phyloP scores from a whole-genome alignment of 2,329 filamentous ascomycete genomes.

The Cordyceps fumosorosea region DNA sequence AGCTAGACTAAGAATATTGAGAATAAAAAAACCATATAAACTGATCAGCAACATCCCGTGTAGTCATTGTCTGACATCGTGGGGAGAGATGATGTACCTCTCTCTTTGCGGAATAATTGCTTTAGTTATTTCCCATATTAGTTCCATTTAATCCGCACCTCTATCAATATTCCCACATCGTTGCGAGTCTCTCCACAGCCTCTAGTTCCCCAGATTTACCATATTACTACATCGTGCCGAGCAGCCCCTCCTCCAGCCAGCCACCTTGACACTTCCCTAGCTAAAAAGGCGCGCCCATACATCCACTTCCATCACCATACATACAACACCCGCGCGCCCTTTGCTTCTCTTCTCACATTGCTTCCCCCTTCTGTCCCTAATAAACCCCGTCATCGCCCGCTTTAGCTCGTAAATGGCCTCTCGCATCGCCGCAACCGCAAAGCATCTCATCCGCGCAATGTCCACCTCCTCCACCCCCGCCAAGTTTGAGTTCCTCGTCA shows the following conservation, averaged over 20 bases:
- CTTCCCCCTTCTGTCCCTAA: neutral
- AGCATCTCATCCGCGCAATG: constrained; percentile 21
- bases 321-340: neutral
- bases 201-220: neutral
- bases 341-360: neutral
- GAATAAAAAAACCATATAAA: no score
- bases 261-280: neutral
- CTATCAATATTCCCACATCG: no score
- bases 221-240: neutral
- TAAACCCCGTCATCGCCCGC: no score
- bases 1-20: no score
- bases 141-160: no score
- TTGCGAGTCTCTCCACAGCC: no score
- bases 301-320: neutral
- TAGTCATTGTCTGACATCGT: no score
- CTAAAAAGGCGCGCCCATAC: neutral
- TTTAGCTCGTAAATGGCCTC: constrained; percentile 1
- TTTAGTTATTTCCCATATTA: no score
- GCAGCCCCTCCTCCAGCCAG: neutral
- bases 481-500: constrained; percentile 60
- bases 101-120: no score
- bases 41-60: no score
- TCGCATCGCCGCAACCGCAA: constrained; percentile 7
- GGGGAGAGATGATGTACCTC: no score
- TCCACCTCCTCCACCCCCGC: constrained; percentile 21